A percentile compares a stretch with the other conserved stretches of the same genome.
These are phyloP conservation scores for Trichoderma gamsii DNA, from an alignment of 495 filamentous ascomycete genomes.

Conservation along the genomic window DNA sequence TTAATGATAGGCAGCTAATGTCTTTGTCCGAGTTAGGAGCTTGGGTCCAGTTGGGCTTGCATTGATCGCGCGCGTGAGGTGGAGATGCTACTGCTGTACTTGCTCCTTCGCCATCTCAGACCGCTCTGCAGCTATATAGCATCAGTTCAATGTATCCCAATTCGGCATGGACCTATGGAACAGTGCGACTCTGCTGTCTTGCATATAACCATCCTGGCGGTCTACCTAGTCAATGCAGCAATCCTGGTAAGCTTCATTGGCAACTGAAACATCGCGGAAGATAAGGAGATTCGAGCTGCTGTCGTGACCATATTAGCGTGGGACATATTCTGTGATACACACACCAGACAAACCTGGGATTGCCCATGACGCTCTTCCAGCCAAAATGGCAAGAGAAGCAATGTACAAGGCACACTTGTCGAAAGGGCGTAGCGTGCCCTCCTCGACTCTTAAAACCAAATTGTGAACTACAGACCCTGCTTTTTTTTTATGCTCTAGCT, in stretches of 20 bases:
- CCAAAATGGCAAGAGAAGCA: not conserved
- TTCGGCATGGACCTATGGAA: not conserved
- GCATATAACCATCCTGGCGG: not conserved
- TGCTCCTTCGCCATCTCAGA: conserved; percentile 10
- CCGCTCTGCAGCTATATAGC: conserved; percentile 10
- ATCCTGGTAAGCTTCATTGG: not conserved
- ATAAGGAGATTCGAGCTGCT: conserved; percentile 5
- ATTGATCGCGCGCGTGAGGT: not conserved
- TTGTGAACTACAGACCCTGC: not conserved
- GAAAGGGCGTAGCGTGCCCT: not conserved
- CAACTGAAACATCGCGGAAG: conserved; percentile 8
- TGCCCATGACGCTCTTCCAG: not conserved
- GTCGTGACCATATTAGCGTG: not conserved
- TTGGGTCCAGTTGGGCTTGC: conserved; percentile 10
- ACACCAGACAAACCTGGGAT: not conserved
- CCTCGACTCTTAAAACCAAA: not conserved
- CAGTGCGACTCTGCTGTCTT: not conserved
- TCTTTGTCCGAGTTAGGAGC: conserved; percentile 6
- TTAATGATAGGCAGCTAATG: not conserved
- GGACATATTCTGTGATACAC: not conserved
- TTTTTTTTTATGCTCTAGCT: not conserved
- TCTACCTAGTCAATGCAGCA: not conserved
- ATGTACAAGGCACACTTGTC: not conserved
- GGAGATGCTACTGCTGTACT: not conserved
- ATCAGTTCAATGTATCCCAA: not conserved